Conservation (phyloP, 495 filamentous ascomycete species). For the Annulohypoxylon bovei region DNA sequence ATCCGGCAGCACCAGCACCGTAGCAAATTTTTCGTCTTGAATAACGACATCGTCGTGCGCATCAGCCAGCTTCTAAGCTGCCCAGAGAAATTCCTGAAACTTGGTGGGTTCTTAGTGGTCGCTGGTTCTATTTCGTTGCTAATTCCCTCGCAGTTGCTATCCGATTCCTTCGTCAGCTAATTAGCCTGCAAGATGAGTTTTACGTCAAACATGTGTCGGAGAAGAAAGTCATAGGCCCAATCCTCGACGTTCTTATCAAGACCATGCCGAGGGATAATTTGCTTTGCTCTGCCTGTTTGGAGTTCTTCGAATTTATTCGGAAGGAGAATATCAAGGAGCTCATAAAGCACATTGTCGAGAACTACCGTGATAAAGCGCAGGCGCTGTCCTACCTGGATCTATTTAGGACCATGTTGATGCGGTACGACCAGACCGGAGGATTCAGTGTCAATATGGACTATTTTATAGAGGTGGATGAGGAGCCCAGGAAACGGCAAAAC, state of each 20-base stretch:
- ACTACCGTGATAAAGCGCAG: constrained; percentile 83
- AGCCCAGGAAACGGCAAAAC: constrained; percentile 66
- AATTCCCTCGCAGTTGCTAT: constrained; percentile 71
- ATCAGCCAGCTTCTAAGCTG: constrained; percentile 85
- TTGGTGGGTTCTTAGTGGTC: constrained; percentile 68
- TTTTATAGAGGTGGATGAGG: constrained; percentile 59
- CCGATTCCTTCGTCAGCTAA: constrained; percentile 92
- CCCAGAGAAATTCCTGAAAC: constrained; percentile 92
- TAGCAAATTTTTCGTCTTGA: constrained; percentile 87
- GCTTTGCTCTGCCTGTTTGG: constrained; percentile 93
- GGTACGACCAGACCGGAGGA: constrained; percentile 84
- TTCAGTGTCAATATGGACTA: constrained; percentile 69
- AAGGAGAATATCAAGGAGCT: constrained; percentile 84
- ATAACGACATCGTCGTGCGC: constrained; percentile 78
- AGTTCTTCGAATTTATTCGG: constrained; percentile 92
- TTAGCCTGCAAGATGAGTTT: constrained; percentile 89
- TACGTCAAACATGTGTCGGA: constrained; percentile 89
- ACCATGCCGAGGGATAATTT: constrained; percentile 97
- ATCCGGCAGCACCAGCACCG: constrained; percentile 87
- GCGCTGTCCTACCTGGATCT: constrained; percentile 86
- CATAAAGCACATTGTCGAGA: constrained; percentile 86
- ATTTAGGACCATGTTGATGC: constrained; percentile 76
- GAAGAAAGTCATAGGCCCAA: constrained; percentile 84
- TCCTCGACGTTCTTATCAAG: constrained; percentile 85
- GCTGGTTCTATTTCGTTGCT: background rate